Conservation (phyloP, 306 rosid species). For the Psophocarpus tetragonolobus region DNA sequence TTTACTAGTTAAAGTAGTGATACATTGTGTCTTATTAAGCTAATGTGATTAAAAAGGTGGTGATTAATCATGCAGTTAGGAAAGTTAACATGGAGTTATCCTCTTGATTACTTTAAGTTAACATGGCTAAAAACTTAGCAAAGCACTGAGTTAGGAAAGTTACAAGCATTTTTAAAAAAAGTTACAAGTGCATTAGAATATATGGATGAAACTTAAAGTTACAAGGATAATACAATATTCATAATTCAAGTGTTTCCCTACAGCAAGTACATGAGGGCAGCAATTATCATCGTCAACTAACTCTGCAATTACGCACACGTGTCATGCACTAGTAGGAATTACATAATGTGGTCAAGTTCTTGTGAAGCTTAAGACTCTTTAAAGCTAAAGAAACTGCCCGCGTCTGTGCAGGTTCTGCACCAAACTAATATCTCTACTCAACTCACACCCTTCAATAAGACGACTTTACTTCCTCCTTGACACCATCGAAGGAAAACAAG, state of each 20-base stretch:
- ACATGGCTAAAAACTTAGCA: too few species aligned
- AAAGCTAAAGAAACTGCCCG: slow-evolving; percentile 33
- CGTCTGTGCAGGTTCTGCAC: slow-evolving; percentile 2
- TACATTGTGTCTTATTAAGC: too few species aligned
- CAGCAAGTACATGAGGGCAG: slow-evolving; percentile 42
- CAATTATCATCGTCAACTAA: slow-evolving; percentile 35
- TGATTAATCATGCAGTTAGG: too few species aligned
- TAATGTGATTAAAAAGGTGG: too few species aligned
- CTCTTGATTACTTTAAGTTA: too few species aligned
- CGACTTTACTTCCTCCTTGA: slow-evolving; percentile 32
- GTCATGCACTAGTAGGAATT: slow-evolving; percentile 35
- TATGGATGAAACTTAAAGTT: slow-evolving; percentile 14
- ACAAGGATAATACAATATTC: slow-evolving; percentile 2
- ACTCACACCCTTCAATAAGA: slow-evolving; percentile 33
- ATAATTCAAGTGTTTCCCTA: slow-evolving; percentile 33
- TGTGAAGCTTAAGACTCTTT: slow-evolving; percentile 29
- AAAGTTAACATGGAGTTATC: too few species aligned
- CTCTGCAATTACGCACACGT: neutral
- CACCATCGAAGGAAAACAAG: slow-evolving; percentile 38
- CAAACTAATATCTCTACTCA: slow-evolving; percentile 22
- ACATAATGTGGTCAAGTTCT: slow-evolving; percentile 9
- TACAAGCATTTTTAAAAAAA: too few species aligned
- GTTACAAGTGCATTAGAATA: too few species aligned
- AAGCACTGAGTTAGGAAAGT: too few species aligned
- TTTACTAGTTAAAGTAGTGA: too few species aligned